phyloP scores from a whole-genome alignment of 352 stramenopile species.

The Phytophthora fragariaefolia region DNA sequence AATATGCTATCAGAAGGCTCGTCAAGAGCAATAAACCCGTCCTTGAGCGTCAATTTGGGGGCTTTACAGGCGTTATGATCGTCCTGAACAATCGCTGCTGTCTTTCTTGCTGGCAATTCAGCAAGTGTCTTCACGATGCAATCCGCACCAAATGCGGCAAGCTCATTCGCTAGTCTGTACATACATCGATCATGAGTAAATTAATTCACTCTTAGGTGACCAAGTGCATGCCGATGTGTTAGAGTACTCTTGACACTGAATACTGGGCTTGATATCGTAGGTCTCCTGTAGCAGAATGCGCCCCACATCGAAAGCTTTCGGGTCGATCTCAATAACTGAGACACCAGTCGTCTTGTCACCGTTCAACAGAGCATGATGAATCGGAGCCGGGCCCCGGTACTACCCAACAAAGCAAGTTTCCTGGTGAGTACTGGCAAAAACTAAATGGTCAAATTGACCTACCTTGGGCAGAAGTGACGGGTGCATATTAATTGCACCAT shows the following conservation, averaged over 20 bases:
- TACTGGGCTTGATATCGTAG: slow-evolving; percentile 50
- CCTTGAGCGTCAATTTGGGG: slow-evolving; percentile 68
- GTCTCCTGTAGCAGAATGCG: slow-evolving; percentile 71
- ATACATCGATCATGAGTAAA: not conserved
- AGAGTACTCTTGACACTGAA: slow-evolving; percentile 59
- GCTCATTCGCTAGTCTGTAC: slow-evolving; percentile 49
- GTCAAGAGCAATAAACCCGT: slow-evolving; percentile 60
- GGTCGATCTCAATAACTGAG: slow-evolving; percentile 90
- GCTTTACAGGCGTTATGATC: slow-evolving; percentile 62
- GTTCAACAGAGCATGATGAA: slow-evolving; percentile 87
- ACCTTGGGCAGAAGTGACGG: slow-evolving; percentile 86
- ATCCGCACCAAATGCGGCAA: slow-evolving; percentile 64
- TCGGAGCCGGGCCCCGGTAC: slow-evolving; percentile 86
- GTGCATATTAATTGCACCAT: slow-evolving; percentile 91
- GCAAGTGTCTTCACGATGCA: slow-evolving; percentile 73
- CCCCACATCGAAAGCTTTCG: slow-evolving; percentile 81
- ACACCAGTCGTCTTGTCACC: slow-evolving; percentile 78
- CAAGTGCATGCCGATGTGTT: not conserved
- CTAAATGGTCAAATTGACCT: not conserved
- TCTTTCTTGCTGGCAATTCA: slow-evolving; percentile 59
- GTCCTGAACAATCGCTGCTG: slow-evolving; percentile 56
- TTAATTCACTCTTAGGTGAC: not conserved
- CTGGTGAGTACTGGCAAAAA: not conserved
- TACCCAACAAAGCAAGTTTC: slow-evolving; percentile 16
- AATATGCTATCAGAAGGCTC: slow-evolving; percentile 65